phyloP scores from a whole-genome alignment of 2,329 filamentous ascomycete species.

The Geosmithia putterillii region DNA sequence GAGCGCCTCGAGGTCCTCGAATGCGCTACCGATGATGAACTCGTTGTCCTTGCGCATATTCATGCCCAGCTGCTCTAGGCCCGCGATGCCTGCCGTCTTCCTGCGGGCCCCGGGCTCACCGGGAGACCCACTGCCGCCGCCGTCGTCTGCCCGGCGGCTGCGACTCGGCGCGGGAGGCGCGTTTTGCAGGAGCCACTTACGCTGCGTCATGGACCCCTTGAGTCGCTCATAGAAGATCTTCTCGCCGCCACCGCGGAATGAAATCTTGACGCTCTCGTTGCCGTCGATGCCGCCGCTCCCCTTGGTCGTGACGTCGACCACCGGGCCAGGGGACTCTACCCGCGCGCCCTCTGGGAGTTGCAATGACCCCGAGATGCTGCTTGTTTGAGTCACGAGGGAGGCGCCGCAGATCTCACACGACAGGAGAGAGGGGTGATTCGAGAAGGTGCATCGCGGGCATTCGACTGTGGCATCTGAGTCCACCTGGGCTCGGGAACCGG shows the following conservation, averaged over 20 bases:
- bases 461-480: constrained; percentile 31
- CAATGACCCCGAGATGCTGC: constrained; percentile 19
- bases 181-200: constrained; percentile 88
- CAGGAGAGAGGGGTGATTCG: constrained; percentile 77
- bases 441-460: constrained; percentile 86
- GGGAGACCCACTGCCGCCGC: constrained; percentile 12
- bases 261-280: constrained; percentile 74
- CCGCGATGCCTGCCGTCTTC: constrained; percentile 78
- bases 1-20: constrained; percentile 89
- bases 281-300: constrained; percentile 33
- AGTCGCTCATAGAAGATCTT: constrained; percentile 83
- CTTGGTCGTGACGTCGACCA: constrained; percentile 28
- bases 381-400: constrained; percentile 47
- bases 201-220: constrained; percentile 76
- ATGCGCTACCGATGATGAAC: constrained; percentile 80
- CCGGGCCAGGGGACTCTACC: constrained; percentile 68
- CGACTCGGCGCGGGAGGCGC: constrained; percentile 76
- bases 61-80: constrained; percentile 73
- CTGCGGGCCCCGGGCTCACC: constrained; percentile 17
- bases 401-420: constrained; percentile 88
- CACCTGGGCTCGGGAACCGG: constrained; percentile 1
- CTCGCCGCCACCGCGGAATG: constrained; percentile 79
- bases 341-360: constrained; percentile 28
- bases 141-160: constrained; percentile 22
- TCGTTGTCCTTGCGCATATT: constrained; percentile 89